Conservation (phyloP, 257 asterid genomes). For the Cordia subcordata region DNA sequence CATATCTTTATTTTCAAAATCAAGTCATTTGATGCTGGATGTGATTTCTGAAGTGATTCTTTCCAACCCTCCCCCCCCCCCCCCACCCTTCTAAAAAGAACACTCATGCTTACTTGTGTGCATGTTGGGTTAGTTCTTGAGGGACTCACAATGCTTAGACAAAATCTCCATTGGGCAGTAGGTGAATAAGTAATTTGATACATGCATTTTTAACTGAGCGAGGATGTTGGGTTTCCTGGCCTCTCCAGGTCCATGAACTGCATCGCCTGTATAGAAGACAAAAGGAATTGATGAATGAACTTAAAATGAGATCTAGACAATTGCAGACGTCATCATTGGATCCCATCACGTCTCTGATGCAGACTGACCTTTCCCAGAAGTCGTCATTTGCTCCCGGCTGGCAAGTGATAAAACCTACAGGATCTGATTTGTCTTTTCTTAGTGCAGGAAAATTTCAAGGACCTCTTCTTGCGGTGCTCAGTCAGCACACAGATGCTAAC, state of each 20-base stretch:
- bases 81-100: no score
- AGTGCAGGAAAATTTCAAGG: constrained; percentile 26
- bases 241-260: constrained; percentile 64
- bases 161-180: not conserved
- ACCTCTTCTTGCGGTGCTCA: constrained; percentile 12
- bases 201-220: not conserved
- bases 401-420: constrained; percentile 21
- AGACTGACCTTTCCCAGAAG: constrained; percentile 26
- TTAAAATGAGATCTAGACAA: constrained; percentile 28
- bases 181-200: not conserved
- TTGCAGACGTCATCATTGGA: constrained; percentile 28
- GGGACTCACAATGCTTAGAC: not conserved
- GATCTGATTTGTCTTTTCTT: constrained; percentile 17
- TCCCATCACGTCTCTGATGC: constrained; percentile 21
- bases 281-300: constrained; percentile 60
- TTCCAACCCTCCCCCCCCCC: no score
- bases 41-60: no score
- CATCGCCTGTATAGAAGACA: constrained; percentile 65
- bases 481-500: constrained; percentile 13
- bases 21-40: not conserved
- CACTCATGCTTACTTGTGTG: not conserved
- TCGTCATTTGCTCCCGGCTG: constrained; percentile 28
- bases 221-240: not conserved
- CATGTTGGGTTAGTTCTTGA: not conserved
- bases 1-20: not conserved